Conservation (phyloP, 2,329 filamentous ascomycete genomes). For the Coniochaeta prunicola region DNA sequence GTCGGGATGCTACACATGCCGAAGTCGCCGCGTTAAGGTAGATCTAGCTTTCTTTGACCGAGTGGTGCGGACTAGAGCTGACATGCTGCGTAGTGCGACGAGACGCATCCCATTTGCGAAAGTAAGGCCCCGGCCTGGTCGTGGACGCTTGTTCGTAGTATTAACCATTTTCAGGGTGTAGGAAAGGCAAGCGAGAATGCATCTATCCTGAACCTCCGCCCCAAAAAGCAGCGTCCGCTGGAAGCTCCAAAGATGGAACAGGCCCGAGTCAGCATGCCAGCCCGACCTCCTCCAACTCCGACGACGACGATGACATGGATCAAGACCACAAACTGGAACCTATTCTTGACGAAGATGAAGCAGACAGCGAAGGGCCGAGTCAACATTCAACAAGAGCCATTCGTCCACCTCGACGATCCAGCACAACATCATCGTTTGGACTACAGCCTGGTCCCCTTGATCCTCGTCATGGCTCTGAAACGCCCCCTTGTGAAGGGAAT, state of each 20-base stretch:
- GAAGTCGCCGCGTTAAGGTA: constrained; percentile 79
- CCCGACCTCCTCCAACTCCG: constrained; percentile 47
- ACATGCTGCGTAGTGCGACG: constrained; percentile 64
- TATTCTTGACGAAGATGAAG: constrained; percentile 45
- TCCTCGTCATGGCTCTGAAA: constrained; percentile 39
- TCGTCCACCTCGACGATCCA: constrained; percentile 25
- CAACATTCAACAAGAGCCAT: constrained; percentile 9
- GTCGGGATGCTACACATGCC: constrained; percentile 89
- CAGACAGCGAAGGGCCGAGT: constrained; percentile 10
- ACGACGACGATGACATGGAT: constrained; percentile 42
- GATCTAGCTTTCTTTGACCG: neutral
- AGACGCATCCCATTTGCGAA: constrained; percentile 80
- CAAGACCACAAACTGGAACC: constrained; percentile 37
- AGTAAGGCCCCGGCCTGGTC: constrained; percentile 34
- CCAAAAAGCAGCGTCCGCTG: constrained; percentile 28
- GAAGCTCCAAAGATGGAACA: constrained; percentile 28
- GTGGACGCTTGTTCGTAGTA: neutral
- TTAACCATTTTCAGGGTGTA: constrained; percentile 58
- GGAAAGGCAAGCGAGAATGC: constrained; percentile 86
- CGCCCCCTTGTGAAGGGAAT: constrained; percentile 41
- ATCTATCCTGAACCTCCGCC: constrained; percentile 70
- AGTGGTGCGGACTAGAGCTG: constrained; percentile 7
- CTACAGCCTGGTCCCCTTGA: constrained; percentile 27
- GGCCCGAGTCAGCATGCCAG: constrained; percentile 33
- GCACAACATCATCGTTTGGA: constrained; percentile 29